A percentile compares a stretch with the other conserved stretches of the same genome.
phyloP scores from a whole-genome alignment of 306 rosid genomes.

The Rosa multiflora region DNA sequence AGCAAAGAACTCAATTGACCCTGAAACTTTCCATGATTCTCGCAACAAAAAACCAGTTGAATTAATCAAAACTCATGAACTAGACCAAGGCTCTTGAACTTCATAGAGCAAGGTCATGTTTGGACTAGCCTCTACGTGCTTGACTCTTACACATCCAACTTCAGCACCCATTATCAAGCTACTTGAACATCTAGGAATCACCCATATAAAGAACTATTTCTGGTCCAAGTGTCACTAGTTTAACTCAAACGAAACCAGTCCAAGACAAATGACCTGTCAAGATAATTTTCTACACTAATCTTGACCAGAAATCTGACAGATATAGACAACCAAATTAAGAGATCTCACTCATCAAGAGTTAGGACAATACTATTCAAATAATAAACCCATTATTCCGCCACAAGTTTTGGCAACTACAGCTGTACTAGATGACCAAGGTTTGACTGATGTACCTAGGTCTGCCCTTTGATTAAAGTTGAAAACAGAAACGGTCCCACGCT shows the following conservation, averaged over 20 bases:
- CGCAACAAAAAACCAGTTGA: neutral
- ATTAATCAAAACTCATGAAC: neutral
- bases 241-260: neutral
- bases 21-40: neutral
- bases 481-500: neutral
- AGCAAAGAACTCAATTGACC: neutral
- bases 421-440: neutral
- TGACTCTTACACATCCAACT: neutral
- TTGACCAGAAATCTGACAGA: neutral
- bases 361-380: neutral
- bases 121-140: neutral
- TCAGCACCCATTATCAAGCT: neutral
- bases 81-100: neutral
- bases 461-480: neutral
- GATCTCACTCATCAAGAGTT: neutral
- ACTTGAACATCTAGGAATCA: neutral
- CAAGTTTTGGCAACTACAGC: neutral
- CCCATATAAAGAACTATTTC: neutral
- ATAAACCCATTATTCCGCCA: neutral
- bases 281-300: neutral
- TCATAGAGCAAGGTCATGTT: neutral
- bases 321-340: neutral
- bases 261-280: neutral
- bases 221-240: neutral
- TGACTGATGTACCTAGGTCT: neutral